Evolutionary conservation across 2,329 filamentous ascomycete genomes (phyloP).

Genomic region (Alternaria viburni): DNA sequence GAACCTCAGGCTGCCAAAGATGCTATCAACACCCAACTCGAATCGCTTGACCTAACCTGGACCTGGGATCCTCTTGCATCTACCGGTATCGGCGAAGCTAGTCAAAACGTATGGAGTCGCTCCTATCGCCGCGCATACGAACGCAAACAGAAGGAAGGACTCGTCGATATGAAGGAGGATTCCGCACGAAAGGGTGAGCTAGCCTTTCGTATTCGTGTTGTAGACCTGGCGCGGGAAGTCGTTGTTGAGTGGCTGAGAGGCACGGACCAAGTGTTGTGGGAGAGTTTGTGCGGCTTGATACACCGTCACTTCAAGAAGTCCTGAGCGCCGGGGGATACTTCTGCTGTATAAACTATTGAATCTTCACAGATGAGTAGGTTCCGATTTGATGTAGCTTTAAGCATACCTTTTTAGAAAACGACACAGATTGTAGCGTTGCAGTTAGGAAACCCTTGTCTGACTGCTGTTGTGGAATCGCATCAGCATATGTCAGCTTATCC

Average conservation of each 20-base stretch:
- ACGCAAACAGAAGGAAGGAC: conserved; percentile 29
- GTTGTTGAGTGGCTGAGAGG: conserved; percentile 77
- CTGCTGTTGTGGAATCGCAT: not conserved
- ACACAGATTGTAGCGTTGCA: not conserved
- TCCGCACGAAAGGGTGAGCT: conserved; percentile 39
- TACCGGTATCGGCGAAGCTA: conserved; percentile 67
- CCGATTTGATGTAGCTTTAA: not conserved
- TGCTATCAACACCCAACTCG: conserved; percentile 58
- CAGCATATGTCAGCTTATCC: not conserved
- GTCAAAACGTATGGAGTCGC: conserved; percentile 79
- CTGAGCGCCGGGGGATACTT: not conserved
- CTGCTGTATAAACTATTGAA: not conserved
- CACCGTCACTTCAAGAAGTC: conserved; percentile 31
- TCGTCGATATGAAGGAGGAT: conserved; percentile 32
- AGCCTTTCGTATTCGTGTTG: conserved; percentile 49
- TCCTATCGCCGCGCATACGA: conserved; percentile 70
- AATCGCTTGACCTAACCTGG: conserved; percentile 68
- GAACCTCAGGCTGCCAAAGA: conserved; percentile 32
- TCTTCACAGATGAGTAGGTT: not conserved
- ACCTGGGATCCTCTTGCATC: conserved; percentile 62
- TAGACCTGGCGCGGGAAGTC: conserved; percentile 45
- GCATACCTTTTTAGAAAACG: not conserved
- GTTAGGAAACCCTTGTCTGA: not conserved
- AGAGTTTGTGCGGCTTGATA: conserved; percentile 81
- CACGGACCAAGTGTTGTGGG: conserved; percentile 73